Evolutionary conservation across 2,329 filamentous ascomycete species (phyloP), one percentile per base, ranked within the genome.

Genomic region (Lasiodiplodia hormozganensis): DNA sequence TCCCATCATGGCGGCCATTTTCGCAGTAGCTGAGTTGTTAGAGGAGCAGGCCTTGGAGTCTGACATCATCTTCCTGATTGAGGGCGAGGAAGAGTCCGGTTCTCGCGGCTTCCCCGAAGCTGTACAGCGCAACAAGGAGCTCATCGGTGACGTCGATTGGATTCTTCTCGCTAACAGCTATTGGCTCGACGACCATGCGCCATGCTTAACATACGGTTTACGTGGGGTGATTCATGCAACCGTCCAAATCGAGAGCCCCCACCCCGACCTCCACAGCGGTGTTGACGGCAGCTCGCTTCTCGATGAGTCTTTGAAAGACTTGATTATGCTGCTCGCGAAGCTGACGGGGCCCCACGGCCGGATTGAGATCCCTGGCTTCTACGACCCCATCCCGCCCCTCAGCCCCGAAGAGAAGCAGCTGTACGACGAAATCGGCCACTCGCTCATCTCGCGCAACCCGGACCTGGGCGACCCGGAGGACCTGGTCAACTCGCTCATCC

Each of bases 81-180:
- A 99, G 76, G 96, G 96, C 14, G 96, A 99, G 77, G 96, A 99
- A 80, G 96, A 99, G 78, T 94, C 92, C 56, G 96, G 96, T 0
- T 97, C 94, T 1, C 87, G 94, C 34, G 95, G 96, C 0, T 98
- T 99, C 76, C 90, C 92, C 71, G 89, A 95, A 73, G 92, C 93
- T 0, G 90, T 99, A 18, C 88, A 86, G 72, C 87, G 88, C 71
- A 89, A 96, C 80, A 97, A 97, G 78, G 85, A 90, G 16, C 85
- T 93, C 28, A 97, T 99, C 73, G 96, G 96, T 1, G 85, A 92
- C 11, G 89, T 99, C 2, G 95, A 99, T 80, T 98, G 96, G 84
- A 96, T 99, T 67, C 83, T 99, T 38, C 84, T 99, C 47, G 95
- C 96, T 25, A 99, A 99, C 83, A 97, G 94, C 80, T 99, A 99